These are phyloP conservation scores for Vigna angularis DNA, from an alignment of 306 rosid species.

Conservation along the genomic window DNA sequence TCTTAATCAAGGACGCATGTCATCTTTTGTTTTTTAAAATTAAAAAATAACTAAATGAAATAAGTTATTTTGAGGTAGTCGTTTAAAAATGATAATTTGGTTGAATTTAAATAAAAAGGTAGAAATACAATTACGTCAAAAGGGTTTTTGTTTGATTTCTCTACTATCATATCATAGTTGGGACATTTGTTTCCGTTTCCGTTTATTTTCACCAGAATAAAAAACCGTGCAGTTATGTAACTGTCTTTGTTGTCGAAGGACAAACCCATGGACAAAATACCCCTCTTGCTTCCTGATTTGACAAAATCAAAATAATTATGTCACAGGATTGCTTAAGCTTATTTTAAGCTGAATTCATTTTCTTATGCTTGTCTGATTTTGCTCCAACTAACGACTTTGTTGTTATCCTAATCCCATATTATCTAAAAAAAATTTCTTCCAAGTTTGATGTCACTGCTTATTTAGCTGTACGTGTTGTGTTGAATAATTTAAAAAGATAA, in stretches of 20 bases:
- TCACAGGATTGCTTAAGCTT: not conserved
- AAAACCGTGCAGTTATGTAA: not conserved
- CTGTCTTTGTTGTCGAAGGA: not conserved
- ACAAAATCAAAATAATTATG: not conserved
- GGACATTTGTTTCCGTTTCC: not conserved
- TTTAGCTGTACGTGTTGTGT: not conserved
- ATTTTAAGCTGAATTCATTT: not conserved
- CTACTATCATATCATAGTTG: not conserved
- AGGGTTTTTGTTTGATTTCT: too few species aligned
- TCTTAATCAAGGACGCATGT: too few species aligned
- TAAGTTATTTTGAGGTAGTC: not conserved
- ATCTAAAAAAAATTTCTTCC: not conserved
- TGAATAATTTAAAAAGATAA: not conserved
- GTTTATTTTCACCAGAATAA: not conserved
- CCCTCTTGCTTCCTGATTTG: not conserved
- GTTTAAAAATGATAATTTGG: not conserved
- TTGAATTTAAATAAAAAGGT: not conserved
- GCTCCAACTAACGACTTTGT: slow-evolving; percentile 5
- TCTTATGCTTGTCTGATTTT: not conserved
- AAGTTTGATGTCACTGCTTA: not conserved
- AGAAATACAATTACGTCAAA: not conserved
- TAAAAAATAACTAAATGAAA: too few species aligned
- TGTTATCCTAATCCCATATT: not conserved
- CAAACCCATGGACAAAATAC: not conserved
- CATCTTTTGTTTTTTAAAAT: too few species aligned